Evolutionary conservation across 306 rosid genomes (phyloP).

Genomic region (Sophora flavescens): DNA sequence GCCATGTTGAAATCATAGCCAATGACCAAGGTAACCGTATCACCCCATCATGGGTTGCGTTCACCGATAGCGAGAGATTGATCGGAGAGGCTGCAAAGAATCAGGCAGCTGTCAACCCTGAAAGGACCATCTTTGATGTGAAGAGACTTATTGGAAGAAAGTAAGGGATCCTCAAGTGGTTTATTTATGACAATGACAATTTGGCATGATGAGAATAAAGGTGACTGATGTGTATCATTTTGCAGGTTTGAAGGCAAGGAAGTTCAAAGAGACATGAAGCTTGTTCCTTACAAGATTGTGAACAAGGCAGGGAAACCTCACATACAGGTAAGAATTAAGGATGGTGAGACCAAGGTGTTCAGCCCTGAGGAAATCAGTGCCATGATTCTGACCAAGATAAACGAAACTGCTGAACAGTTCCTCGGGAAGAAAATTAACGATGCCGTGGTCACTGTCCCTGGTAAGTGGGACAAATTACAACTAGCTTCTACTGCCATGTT

Average conservation of each 20-base stretch:
- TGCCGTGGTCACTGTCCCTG: conserved; percentile 97
- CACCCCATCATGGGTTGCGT: conserved; percentile 98
- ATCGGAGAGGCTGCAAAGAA: conserved; percentile 99
- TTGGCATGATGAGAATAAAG: not conserved
- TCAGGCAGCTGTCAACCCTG: conserved; percentile 95
- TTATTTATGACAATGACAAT: not conserved
- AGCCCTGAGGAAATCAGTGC: conserved; percentile 99
- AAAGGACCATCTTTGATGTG: conserved; percentile 95
- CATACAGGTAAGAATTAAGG: conserved; percentile 84
- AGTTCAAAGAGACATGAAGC: conserved; percentile 90
- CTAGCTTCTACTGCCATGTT: not conserved
- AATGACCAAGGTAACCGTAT: conserved; percentile 99
- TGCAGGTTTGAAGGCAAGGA: conserved; percentile 91
- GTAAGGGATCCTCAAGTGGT: conserved; percentile 52
- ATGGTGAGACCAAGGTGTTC: conserved; percentile 95
- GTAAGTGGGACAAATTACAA: conserved; percentile 49
- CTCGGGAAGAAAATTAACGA: conserved; percentile 90
- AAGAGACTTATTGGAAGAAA: conserved; percentile 98
- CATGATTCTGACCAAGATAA: conserved; percentile 87
- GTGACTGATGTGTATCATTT: conserved; percentile 25
- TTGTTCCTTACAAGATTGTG: conserved; percentile 91
- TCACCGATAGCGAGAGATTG: conserved; percentile 86
- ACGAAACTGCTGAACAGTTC: conserved; percentile 98
- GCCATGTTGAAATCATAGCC: conserved; percentile 98
- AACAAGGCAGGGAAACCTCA: conserved; percentile 97